Percentiles rank a stretch among this genome's conserved stretches.
Evolutionary conservation across 2,329 filamentous ascomycete genomes (phyloP).

Genomic region (Pseudogymnoascus sp.): DNA sequence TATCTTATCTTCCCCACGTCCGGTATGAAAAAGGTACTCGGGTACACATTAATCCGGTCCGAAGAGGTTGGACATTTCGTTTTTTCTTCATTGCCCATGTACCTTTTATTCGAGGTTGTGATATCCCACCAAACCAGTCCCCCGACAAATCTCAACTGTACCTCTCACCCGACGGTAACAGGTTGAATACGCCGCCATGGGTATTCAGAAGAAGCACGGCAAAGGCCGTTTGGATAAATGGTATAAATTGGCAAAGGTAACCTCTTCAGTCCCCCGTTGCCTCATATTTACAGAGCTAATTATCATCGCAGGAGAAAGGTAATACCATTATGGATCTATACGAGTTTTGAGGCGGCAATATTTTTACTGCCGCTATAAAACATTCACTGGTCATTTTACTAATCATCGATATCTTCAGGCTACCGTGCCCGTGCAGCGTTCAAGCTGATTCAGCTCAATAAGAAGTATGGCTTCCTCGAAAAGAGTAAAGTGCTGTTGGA

Average conservation of each 20-base stretch:
- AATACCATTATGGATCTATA: neutral
- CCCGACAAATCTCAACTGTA: slow-evolving; percentile 1
- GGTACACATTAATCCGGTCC: slow-evolving; percentile 4
- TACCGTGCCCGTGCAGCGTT: slow-evolving; percentile 93
- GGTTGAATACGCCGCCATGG: slow-evolving; percentile 48
- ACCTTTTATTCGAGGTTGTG: slow-evolving; percentile 8
- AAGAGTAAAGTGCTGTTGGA: slow-evolving; percentile 94
- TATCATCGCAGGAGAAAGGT: slow-evolving; percentile 8
- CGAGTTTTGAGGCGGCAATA: slow-evolving; percentile 1
- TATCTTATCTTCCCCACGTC: slow-evolving; percentile 10
- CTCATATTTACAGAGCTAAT: neutral
- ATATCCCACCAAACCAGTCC: slow-evolving; percentile 5
- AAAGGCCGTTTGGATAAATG: slow-evolving; percentile 98
- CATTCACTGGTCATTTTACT: neutral
- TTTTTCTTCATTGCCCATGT: slow-evolving; percentile 10
- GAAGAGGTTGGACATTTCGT: neutral
- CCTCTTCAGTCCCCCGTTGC: slow-evolving; percentile 32
- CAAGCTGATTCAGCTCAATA: slow-evolving; percentile 96
- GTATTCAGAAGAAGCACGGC: slow-evolving; percentile 96
- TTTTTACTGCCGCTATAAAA: neutral
- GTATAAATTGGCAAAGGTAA: slow-evolving; percentile 98
- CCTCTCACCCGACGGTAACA: slow-evolving; percentile 7
- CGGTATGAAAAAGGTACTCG: neutral
- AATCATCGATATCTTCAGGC: slow-evolving; percentile 36
- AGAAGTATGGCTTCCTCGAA: slow-evolving; percentile 97